Evolutionary conservation across 2,329 filamentous ascomycete species (phyloP).

Genomic region (Onygena corvina): DNA sequence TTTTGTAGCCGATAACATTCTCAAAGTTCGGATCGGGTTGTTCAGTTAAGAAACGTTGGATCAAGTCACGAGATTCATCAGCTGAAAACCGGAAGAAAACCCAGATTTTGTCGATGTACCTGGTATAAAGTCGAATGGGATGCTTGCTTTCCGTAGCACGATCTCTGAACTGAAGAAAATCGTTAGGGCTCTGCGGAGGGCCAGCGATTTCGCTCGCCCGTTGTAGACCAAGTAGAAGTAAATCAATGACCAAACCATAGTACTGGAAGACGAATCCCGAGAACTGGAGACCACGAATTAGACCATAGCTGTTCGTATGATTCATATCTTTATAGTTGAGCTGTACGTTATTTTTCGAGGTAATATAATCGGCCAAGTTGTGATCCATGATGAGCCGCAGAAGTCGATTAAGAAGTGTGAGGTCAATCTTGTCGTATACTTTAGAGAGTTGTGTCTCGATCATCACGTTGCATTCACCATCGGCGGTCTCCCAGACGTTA

Average conservation of each 20-base stretch:
- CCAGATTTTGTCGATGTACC: slow-evolving; percentile 98
- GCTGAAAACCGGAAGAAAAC: slow-evolving; percentile 89
- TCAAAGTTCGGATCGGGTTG: slow-evolving; percentile 98
- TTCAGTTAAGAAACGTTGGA: slow-evolving; percentile 94
- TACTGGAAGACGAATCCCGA: slow-evolving; percentile 98
- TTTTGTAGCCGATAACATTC: slow-evolving; percentile 97
- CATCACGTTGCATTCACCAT: slow-evolving; percentile 97
- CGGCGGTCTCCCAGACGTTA: slow-evolving; percentile 83
- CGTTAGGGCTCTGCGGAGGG: slow-evolving; percentile 84
- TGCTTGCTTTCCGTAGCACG: slow-evolving; percentile 83
- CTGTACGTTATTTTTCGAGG: slow-evolving; percentile 98
- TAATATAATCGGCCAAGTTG: slow-evolving; percentile 97
- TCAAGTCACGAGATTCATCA: slow-evolving; percentile 88
- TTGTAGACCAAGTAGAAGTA: slow-evolving; percentile 81
- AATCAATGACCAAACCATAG: slow-evolving; percentile 89
- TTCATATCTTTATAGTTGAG: slow-evolving; percentile 99
- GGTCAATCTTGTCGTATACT: slow-evolving; percentile 97
- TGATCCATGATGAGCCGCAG: slow-evolving; percentile 97
- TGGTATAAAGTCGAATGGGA: slow-evolving; percentile 91
- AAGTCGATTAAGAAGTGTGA: slow-evolving; percentile 87
- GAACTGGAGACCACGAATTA: slow-evolving; percentile 96
- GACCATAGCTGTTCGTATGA: slow-evolving; percentile 94
- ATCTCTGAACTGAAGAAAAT: slow-evolving; percentile 94
- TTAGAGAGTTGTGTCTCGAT: slow-evolving; percentile 98
- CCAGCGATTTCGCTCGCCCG: slow-evolving; percentile 97